These are phyloP conservation scores for Kurtzmaniella quercitrusa DNA, from an alignment of 1,139 yeast species.

Conservation along the genomic window DNA sequence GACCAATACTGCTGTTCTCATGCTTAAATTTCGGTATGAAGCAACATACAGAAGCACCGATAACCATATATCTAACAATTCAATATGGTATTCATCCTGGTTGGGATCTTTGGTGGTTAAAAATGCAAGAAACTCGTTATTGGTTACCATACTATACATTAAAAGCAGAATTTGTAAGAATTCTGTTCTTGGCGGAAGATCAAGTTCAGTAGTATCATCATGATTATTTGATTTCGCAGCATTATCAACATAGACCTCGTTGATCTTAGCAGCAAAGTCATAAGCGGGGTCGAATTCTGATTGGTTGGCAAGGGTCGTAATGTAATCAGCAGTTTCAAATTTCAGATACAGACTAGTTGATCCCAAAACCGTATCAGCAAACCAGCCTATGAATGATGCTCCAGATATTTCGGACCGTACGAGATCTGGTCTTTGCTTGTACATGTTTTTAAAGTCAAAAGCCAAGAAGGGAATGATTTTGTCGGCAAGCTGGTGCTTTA, in stretches of 20 bases:
- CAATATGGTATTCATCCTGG: constrained; percentile 16
- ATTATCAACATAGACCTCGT: constrained; percentile 12
- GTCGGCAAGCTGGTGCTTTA: constrained; percentile 15
- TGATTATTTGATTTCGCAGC: constrained; percentile 9
- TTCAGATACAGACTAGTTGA: constrained; percentile 19
- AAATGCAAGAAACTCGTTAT: constrained; percentile 17
- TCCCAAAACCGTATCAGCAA: constrained; percentile 29
- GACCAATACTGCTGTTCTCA: background rate
- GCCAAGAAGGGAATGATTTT: constrained; percentile 23
- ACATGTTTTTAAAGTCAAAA: constrained; percentile 26
- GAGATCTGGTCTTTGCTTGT: constrained; percentile 29
- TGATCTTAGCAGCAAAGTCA: background rate
- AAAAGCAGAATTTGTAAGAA: constrained; percentile 23
- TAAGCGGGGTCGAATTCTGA: background rate
- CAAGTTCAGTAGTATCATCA: constrained; percentile 8
- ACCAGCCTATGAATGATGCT: constrained; percentile 38
- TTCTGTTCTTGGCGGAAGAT: constrained; percentile 15
- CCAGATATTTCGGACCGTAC: constrained; percentile 22
- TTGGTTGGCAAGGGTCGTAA: constrained; percentile 16
- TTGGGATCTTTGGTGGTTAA: constrained; percentile 16
- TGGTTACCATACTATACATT: constrained; percentile 16
- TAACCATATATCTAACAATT: constrained; percentile 31
- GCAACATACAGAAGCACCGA: constrained; percentile 31
- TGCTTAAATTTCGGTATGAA: background rate
- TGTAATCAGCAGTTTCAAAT: constrained; percentile 16